Conservation (phyloP, 176 grass and related monocot species). For the Carex myosuroides region DNA sequence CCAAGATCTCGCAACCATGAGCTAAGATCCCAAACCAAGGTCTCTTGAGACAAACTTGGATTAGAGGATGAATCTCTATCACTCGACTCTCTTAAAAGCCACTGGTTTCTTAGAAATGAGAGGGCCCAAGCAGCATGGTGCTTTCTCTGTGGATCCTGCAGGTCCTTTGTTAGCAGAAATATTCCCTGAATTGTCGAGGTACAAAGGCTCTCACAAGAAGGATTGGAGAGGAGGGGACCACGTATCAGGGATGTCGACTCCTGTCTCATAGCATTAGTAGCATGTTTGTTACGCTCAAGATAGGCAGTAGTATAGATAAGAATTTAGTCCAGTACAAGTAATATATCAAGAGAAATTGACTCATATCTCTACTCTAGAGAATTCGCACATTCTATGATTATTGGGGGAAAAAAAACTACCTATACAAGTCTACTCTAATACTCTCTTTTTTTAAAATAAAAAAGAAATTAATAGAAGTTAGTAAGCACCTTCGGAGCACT, state of each 20-base stretch:
- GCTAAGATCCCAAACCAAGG: slow-evolving; percentile 77
- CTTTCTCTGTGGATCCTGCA: slow-evolving; percentile 53
- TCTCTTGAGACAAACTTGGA: slow-evolving; percentile 57
- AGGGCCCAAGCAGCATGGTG: slow-evolving; percentile 80
- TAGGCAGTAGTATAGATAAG: not conserved
- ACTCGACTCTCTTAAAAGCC: slow-evolving; percentile 37
- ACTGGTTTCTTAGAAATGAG: slow-evolving; percentile 76
- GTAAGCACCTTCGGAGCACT: slow-evolving; percentile 47
- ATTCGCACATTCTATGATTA: not conserved
- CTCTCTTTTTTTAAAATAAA: not conserved
- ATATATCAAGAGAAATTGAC: not conserved
- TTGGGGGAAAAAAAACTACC: not conserved
- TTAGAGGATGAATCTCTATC: slow-evolving; percentile 40
- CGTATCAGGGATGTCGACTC: slow-evolving; percentile 49
- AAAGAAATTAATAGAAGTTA: not conserved
- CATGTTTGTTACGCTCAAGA: slow-evolving; percentile 20
- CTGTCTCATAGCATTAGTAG: slow-evolving; percentile 35
- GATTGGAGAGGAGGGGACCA: slow-evolving; percentile 57
- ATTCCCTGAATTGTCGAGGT: slow-evolving; percentile 73
- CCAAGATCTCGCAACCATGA: slow-evolving; percentile 65
- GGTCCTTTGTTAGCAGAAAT: slow-evolving; percentile 80
- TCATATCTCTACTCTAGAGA: not conserved
- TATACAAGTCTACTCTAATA: not conserved
- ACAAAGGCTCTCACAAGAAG: slow-evolving; percentile 58
- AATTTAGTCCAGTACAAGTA: not conserved